A percentile compares a stretch with the other conserved stretches of the same genome.
Evolutionary conservation across 495 filamentous ascomycete species (phyloP).

Genomic region (Neurospora sp.): DNA sequence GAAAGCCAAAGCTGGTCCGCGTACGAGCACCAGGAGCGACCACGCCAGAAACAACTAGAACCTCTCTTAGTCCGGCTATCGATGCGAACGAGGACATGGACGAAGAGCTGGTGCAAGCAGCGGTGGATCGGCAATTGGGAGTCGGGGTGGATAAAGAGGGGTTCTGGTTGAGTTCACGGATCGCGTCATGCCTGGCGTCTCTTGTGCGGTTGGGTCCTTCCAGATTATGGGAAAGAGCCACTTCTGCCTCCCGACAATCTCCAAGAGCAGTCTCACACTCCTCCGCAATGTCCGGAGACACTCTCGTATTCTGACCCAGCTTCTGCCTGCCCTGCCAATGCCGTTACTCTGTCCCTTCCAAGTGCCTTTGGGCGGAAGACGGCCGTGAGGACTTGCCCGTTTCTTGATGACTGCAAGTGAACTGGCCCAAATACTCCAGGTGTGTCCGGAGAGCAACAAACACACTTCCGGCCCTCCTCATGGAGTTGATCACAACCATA

Average conservation of each 20-base stretch:
- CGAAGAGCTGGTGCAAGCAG: background rate
- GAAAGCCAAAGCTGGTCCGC: background rate
- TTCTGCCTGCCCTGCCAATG: background rate
- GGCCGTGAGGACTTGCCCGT: background rate
- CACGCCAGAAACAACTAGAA: no score
- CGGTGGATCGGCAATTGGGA: background rate
- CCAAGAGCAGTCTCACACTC: background rate
- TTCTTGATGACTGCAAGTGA: background rate
- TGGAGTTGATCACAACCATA: background rate
- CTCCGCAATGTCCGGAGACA: background rate
- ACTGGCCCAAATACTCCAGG: no score
- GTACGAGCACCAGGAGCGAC: background rate
- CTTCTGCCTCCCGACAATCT: background rate
- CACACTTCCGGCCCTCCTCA: background rate
- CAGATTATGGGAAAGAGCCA: background rate
- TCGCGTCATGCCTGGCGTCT: background rate
- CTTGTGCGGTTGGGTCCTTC: background rate
- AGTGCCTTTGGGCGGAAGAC: background rate
- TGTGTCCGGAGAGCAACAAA: no score
- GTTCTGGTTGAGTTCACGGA: background rate
- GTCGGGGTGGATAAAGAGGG: background rate
- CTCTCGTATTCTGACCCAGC: background rate
- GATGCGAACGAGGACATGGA: background rate
- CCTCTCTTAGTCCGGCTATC: no score
- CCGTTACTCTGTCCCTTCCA: background rate